Conservation (phyloP, 345 rosid species). For the Eucalyptus sp. region DNA sequence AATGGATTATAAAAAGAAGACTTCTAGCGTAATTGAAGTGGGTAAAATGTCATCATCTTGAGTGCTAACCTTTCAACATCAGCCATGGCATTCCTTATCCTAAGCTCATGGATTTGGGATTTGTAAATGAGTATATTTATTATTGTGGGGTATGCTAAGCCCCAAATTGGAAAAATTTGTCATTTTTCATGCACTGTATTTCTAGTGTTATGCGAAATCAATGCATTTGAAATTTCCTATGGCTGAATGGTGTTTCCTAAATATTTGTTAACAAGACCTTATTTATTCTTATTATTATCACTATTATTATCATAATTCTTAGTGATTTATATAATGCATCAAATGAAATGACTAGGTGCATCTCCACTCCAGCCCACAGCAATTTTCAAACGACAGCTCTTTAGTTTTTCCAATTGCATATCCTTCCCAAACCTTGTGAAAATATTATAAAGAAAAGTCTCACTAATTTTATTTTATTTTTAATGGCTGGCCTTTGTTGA, state of each 20-base stretch:
- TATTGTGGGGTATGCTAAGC: background rate
- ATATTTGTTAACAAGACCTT: background rate
- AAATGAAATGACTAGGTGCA: background rate
- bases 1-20: background rate
- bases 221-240: background rate
- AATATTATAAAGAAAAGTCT: background rate
- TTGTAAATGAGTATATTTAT: background rate
- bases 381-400: background rate
- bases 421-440: background rate
- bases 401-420: background rate
- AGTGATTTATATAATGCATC: rapidly evolving
- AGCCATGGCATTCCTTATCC: background rate
- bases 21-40: background rate
- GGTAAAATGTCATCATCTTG: background rate
- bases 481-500: background rate
- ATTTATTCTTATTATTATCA: background rate
- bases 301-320: background rate
- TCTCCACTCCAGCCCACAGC: background rate
- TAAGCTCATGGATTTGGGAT: background rate
- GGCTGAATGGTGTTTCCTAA: rapidly evolving
- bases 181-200: background rate
- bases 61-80: background rate
- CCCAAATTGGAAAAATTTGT: rapidly evolving
- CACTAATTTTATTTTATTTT: background rate
- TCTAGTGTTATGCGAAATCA: background rate